Percentiles rank a stretch among this genome's conserved stretches.
Conservation (phyloP, 2,329 filamentous ascomycete genomes). For the Pezicula radicicola region DNA sequence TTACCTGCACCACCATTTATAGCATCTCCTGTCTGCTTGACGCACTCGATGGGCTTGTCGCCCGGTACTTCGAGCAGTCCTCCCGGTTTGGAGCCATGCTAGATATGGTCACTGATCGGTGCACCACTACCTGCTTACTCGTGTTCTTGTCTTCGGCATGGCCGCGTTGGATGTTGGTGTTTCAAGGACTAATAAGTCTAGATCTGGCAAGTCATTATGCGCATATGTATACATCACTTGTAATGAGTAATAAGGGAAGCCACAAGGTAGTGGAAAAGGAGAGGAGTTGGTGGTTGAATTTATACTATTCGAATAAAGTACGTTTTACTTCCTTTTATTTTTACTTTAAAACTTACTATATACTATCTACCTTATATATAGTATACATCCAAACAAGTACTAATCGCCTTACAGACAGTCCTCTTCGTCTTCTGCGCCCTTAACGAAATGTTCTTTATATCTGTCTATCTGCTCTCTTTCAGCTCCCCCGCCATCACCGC, state of each 20-base stretch:
- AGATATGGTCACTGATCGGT: conserved; percentile 99
- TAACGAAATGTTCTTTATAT: conserved; percentile 98
- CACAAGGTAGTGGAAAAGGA: conserved; percentile 93
- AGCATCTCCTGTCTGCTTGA: conserved; percentile 93
- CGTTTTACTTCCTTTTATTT: no score
- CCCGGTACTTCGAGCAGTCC: conserved; percentile 81
- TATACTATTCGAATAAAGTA: conserved; percentile 98
- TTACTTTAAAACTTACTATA: no score
- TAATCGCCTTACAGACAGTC: conserved; percentile 59
- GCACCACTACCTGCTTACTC: conserved; percentile 90
- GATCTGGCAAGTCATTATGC: conserved; percentile 97
- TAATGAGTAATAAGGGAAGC: conserved; percentile 77
- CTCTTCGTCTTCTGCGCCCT: conserved; percentile 86
- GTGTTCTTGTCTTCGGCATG: conserved; percentile 94
- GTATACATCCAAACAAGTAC: background rate
- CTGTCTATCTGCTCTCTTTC: conserved; percentile 87
- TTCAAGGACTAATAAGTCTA: conserved; percentile 88
- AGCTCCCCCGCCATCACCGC: conserved; percentile 64
- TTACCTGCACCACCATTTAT: conserved; percentile 89
- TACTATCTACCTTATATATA: conserved; percentile 11
- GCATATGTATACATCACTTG: conserved; percentile 96
- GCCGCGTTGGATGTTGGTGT: conserved; percentile 88
- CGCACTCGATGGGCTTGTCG: conserved; percentile 91
- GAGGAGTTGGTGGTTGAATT: conserved; percentile 83
- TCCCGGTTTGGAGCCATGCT: conserved; percentile 95